Evolutionary conservation across 352 stramenopile species (phyloP).

Genomic region (Phytopythium sindhum): DNA sequence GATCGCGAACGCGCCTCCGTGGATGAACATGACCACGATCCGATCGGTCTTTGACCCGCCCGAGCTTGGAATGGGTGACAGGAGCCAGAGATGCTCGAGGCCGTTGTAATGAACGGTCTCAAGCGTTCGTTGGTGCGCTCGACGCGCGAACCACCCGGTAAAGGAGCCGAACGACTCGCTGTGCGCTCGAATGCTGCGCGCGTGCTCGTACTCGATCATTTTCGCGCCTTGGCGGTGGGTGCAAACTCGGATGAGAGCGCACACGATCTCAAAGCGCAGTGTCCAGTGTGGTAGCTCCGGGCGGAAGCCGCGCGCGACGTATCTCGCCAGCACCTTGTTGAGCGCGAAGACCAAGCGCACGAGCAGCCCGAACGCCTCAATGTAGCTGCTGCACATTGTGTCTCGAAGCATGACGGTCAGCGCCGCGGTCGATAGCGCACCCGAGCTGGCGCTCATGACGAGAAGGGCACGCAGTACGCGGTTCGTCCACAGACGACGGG

Average conservation of each 20-base stretch:
- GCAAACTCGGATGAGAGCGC: constrained; percentile 13
- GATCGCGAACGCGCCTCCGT: constrained; percentile 41
- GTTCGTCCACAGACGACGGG: background rate
- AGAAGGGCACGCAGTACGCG: background rate
- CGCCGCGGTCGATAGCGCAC: background rate
- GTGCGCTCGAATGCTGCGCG: constrained; percentile 18
- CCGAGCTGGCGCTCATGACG: background rate
- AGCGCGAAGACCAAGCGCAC: background rate
- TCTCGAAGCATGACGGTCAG: constrained; percentile 11
- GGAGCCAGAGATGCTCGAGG: constrained; percentile 46
- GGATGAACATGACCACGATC: constrained; percentile 37
- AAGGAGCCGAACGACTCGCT: constrained; percentile 19
- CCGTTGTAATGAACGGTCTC: constrained; percentile 27
- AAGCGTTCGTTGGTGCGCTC: constrained; percentile 14
- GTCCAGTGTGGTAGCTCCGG: constrained; percentile 33
- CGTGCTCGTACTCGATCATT: constrained; percentile 15
- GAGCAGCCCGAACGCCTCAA: constrained; percentile 12
- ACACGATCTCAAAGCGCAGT: constrained; percentile 30
- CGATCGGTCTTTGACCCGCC: constrained; percentile 2
- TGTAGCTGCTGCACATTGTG: constrained; percentile 9
- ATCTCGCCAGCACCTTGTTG: constrained; percentile 14
- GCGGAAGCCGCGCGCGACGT: constrained; percentile 14
- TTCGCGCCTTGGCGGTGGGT: constrained; percentile 16
- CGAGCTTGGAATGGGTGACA: constrained; percentile 2
- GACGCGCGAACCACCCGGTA: constrained; percentile 19